A percentile compares a stretch with the other conserved stretches of the same genome.
Conservation (phyloP, 2,329 filamentous ascomycete genomes). For the Onygenales sp. region DNA sequence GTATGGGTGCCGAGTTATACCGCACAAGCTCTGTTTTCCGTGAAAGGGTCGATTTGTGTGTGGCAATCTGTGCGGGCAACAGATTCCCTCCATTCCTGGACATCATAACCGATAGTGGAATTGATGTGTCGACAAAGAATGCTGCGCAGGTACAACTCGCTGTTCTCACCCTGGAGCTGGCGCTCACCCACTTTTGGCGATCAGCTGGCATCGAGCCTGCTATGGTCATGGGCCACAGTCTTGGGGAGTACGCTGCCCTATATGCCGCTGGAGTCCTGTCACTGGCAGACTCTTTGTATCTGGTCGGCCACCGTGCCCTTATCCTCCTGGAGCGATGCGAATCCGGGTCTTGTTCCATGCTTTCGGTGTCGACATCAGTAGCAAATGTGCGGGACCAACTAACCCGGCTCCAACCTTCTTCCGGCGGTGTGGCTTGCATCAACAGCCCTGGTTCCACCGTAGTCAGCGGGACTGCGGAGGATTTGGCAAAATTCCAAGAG, state of each 20-base stretch:
- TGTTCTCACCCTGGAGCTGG: conserved; percentile 1
- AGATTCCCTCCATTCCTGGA: neutral
- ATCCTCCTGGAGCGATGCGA: conserved; percentile 57
- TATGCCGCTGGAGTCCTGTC: conserved; percentile 28
- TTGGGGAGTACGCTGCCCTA: conserved; percentile 32
- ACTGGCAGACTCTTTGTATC: conserved; percentile 41
- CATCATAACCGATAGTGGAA: neutral
- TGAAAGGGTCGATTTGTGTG: conserved; percentile 12
- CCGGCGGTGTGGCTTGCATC: conserved; percentile 54
- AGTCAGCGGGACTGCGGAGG: conserved; percentile 52
- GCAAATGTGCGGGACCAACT: neutral
- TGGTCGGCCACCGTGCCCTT: conserved; percentile 59
- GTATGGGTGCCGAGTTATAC: conserved; percentile 23
- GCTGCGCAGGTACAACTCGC: conserved; percentile 5
- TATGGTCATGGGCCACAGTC: conserved; percentile 23
- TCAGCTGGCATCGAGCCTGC: conserved; percentile 17
- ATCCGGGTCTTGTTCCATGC: conserved; percentile 56
- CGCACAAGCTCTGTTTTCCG: conserved; percentile 18
- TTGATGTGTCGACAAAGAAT: neutral
- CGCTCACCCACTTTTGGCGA: neutral
- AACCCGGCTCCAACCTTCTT: neutral
- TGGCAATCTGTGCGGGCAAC: neutral
- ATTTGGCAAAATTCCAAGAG: conserved; percentile 46
- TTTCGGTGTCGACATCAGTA: conserved; percentile 41
- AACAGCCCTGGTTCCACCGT: conserved; percentile 69